Base-by-base conservation (phyloP, 192 early-diverging fungal species). In the Physocladia obscura region DNA sequence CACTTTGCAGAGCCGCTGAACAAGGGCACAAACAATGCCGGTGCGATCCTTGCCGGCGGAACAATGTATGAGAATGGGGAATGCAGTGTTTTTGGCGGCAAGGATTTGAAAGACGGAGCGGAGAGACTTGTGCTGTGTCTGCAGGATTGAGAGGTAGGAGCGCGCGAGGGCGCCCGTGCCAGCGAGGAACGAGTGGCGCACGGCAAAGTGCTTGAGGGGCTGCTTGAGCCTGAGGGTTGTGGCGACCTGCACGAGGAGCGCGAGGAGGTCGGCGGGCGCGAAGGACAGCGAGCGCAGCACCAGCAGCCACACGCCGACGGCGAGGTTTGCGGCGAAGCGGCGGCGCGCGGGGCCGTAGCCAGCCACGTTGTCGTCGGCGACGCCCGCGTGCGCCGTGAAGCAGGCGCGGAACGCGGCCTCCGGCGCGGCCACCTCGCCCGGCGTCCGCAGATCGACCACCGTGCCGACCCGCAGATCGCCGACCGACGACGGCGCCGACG, bases 21-120 rank as follows among this genome's bases (percentile, higher is more conserved):
- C 15, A 27, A 69, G 24, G 1, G 56, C 67, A 39, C 21, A 13
- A 27, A 59, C 19, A 17, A 84, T 24, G 19, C 82, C 82, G 27
- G 82, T 84, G 4, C 82, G 73, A 40, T 84, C 82, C 67, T 84
- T 84, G 2, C 82, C 82, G 29, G 76, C 79, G 13, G 77, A 75
- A 55, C 82, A 84, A 57, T 84, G 79, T 32, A 84, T 74, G 1
- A 81, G 65, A 1, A 84, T 73, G 2, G 82, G 82, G 57, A 72
- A 80, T 21, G 68, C 54, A n/a, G n/a, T n/a, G n/a, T n/a, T n/a
- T 4, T 55, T 30, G 21, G 57, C 26, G n/a, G 70, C 34, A 29
- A 82, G 56, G 22, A 82, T 48, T 5, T 70, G 62, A 30, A 79
- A 50, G 29, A 76, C 69, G 19, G 37, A 35, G 35, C 0, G 35